Evolutionary conservation across 192 early-diverging fungal genomes (phyloP).

Genomic region (Phycomyces blakesleeanus): DNA sequence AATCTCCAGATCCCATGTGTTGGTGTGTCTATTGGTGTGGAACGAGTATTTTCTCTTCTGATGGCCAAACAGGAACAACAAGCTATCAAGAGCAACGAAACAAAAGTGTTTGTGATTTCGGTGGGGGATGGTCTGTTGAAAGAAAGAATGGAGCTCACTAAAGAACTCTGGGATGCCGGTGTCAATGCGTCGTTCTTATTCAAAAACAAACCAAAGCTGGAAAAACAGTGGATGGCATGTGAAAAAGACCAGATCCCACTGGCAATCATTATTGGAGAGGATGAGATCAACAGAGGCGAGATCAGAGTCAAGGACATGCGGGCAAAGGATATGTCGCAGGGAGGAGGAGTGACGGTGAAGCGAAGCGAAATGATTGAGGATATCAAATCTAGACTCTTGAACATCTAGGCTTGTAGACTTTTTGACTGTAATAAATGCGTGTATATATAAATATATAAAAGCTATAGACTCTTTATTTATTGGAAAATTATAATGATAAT

Average conservation of each 20-base stretch:
- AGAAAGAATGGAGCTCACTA: constrained; percentile 83
- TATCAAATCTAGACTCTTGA: constrained; percentile 36
- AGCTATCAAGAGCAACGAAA: constrained; percentile 71
- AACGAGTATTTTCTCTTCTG: constrained; percentile 90
- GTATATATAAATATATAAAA: no score
- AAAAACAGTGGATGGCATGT: constrained; percentile 74
- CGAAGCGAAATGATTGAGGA: constrained; percentile 62
- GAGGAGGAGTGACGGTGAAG: constrained; percentile 51
- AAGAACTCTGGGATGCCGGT: constrained; percentile 89
- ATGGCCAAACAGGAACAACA: constrained; percentile 55
- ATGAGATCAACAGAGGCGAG: constrained; percentile 75
- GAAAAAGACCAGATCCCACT: constrained; percentile 87
- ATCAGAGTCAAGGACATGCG: constrained; percentile 88
- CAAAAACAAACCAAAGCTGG: constrained; percentile 85
- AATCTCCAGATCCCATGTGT: constrained; percentile 88
- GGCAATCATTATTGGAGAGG: constrained; percentile 82
- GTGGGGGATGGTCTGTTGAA: constrained; percentile 77
- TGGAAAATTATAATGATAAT: no score
- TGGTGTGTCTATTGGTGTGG: constrained; percentile 92
- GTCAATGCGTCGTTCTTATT: constrained; percentile 89
- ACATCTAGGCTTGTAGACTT: no score
- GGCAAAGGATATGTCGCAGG: constrained; percentile 52
- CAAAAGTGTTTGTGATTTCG: constrained; percentile 84
- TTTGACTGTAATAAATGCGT: no score
- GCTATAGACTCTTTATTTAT: no score